These are phyloP conservation scores for Hysterium pulicare DNA, from an alignment of 2,329 filamentous ascomycete species.

Conservation along the genomic window DNA sequence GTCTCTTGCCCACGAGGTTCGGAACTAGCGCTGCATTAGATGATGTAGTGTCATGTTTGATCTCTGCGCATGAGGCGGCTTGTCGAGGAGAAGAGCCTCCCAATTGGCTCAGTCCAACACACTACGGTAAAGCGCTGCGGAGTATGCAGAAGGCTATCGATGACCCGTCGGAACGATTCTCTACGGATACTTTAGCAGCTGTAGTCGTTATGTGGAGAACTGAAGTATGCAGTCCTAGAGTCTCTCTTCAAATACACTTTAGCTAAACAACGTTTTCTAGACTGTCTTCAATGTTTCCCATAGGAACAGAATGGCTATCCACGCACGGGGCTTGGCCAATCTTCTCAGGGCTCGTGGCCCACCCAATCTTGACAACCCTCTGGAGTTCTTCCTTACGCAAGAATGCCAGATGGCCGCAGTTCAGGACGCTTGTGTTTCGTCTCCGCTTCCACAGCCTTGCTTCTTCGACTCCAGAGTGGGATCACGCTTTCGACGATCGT, in stretches of 20 bases:
- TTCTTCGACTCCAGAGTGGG: slow-evolving; percentile 9
- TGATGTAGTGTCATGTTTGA: slow-evolving; percentile 2
- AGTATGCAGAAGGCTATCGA: slow-evolving; percentile 9
- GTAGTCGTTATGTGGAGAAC: slow-evolving; percentile 5
- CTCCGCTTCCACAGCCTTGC: slow-evolving; percentile 4
- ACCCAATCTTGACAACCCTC: slow-evolving; percentile 3
- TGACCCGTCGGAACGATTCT: slow-evolving; percentile 5
- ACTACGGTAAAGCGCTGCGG: slow-evolving; percentile 9
- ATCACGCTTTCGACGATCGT: background rate
- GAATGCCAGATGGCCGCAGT: slow-evolving; percentile 7
- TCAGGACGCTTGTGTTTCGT: background rate
- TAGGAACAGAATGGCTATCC: slow-evolving; percentile 3
- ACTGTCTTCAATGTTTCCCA: background rate
- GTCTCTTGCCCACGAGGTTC: slow-evolving; percentile 5
- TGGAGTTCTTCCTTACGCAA: slow-evolving; percentile 5
- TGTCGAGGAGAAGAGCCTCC: slow-evolving; percentile 2
- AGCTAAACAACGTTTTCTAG: background rate
- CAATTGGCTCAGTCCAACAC: slow-evolving; percentile 4
- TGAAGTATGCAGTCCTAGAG: background rate
- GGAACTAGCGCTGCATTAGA: slow-evolving; percentile 5
- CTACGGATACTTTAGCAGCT: slow-evolving; percentile 7
- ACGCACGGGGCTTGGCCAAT: slow-evolving; percentile 5
- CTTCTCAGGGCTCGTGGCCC: slow-evolving; percentile 8
- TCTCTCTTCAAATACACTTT: no score
- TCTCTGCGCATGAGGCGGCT: slow-evolving; percentile 5